Base-by-base conservation (phyloP, 106 monocot genomes). In the Acorus gramineus region DNA sequence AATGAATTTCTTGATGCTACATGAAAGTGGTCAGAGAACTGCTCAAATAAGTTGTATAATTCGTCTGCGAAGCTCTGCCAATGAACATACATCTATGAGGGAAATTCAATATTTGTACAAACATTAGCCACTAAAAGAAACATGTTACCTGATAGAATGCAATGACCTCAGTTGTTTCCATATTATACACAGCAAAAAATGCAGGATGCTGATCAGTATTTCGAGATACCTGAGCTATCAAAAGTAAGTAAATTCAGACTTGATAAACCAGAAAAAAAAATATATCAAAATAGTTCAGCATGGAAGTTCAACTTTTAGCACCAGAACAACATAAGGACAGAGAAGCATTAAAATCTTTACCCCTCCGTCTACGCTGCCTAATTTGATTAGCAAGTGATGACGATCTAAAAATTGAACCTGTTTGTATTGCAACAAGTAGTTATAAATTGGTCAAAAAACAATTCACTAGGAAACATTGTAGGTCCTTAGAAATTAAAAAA, bases 341-440 rank as follows among this genome's bases (percentile, higher is more conserved):
- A 59, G 14, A 62, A 72, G 14, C 44, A 28, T 55, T 12, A 58
- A 55, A 55, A 51, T 49, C 59, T 66, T 74, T 75, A 98, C 98
- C 83, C 71, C 83, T 70, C 92, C 98, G 77, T 98, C 98, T 73
- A 89, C 98, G 74, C 98, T 98, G 14, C 92, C 98, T 85, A 98
- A 92, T 79, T 98, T 98, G 74, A 98, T 88, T 14, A 98, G 79
- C 68, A 98, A 88, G 78, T 98, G 98, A 74, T 79, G 84, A 52
- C 92, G 88, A 70, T 98, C 98, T 77, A 98, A 81, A 63, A 98
- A 89, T 44, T 98, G 98, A 5, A 86, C 98, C 98, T 98, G 72
- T 68, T 60, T 9, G 71, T 11, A 56, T 43, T 52, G 12, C 14
- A 28, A 28, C 28, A 28, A 28, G 28, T 28, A 28, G 28, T 28